Evolutionary conservation across 768 basidiomycete genomes (phyloP).

Genomic region (Tricholoma saponaceum): DNA sequence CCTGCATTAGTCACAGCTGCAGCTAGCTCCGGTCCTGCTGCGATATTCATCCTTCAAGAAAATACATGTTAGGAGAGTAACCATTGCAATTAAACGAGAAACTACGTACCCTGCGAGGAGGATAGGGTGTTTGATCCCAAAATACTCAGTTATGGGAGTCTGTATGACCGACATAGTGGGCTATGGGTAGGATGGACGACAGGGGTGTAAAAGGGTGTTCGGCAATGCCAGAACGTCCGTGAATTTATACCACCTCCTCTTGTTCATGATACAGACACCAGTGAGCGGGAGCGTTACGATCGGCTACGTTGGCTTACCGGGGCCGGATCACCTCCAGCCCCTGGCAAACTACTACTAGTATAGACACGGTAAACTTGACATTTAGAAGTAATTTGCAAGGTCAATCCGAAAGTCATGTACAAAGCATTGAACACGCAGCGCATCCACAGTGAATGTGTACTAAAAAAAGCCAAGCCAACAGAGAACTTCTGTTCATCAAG

Average conservation of each 20-base stretch:
- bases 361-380: too few relatives aligned
- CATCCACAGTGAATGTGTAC: too few relatives aligned
- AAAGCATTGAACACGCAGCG: too few relatives aligned
- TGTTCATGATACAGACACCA: slow-evolving; percentile 14
- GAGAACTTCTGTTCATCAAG: too few relatives aligned
- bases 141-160: slow-evolving; percentile 86
- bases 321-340: too few relatives aligned
- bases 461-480: too few relatives aligned
- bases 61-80: background rate
- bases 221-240: background rate
- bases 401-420: too few relatives aligned
- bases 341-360: too few relatives aligned
- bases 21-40: slow-evolving; percentile 72
- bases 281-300: background rate
- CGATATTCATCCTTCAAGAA: slow-evolving; percentile 38
- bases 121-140: slow-evolving; percentile 86
- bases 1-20: slow-evolving; percentile 95
- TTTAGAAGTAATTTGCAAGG: too few relatives aligned
- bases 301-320: slow-evolving; percentile 9
- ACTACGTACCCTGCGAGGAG: slow-evolving; percentile 65
- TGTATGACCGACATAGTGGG: slow-evolving; percentile 56
- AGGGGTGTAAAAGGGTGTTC: background rate
- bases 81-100: background rate
- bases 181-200: slow-evolving; percentile 4
- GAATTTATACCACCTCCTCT: slow-evolving; percentile 5